Evolutionary conservation across 1,284 basidiomycete genomes (phyloP).

Genomic region (Puccinia polysora): DNA sequence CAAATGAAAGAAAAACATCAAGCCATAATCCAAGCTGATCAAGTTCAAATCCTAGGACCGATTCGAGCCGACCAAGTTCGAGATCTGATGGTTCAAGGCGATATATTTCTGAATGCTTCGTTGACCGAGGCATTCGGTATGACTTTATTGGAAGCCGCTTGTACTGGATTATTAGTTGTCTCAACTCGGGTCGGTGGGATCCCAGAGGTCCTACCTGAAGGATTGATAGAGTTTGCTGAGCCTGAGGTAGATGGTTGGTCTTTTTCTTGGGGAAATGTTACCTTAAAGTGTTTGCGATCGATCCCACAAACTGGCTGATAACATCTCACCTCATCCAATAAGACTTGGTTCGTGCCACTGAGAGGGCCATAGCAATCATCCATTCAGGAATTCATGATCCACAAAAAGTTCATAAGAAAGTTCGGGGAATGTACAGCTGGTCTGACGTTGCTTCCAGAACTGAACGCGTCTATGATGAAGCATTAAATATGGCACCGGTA

Average conservation of each 20-base stretch:
- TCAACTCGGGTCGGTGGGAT: slow-evolving; percentile 91
- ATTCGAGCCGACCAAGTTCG: slow-evolving; percentile 76
- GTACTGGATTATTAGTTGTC: slow-evolving; percentile 87
- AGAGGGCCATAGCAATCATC: slow-evolving; percentile 71
- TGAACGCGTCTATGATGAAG: slow-evolving; percentile 72
- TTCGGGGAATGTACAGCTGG: slow-evolving; percentile 85
- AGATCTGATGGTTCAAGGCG: slow-evolving; percentile 71
- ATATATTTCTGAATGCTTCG: slow-evolving; percentile 92
- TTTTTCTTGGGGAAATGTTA: too few relatives aligned
- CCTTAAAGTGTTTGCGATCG: too few relatives aligned
- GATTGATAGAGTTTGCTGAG: slow-evolving; percentile 88
- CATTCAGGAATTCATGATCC: slow-evolving; percentile 70
- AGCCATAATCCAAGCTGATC: slow-evolving; percentile 67
- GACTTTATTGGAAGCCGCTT: slow-evolving; percentile 91
- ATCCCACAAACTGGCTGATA: too few relatives aligned
- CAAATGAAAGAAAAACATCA: slow-evolving; percentile 87
- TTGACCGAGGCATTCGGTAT: slow-evolving; percentile 97
- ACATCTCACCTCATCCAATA: slow-evolving; percentile 12
- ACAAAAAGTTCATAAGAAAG: slow-evolving; percentile 67
- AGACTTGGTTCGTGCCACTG: slow-evolving; percentile 81
- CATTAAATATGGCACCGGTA: slow-evolving; percentile 61
- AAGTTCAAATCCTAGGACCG: slow-evolving; percentile 79
- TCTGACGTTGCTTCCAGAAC: slow-evolving; percentile 70
- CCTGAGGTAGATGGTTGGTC: slow-evolving; percentile 71
- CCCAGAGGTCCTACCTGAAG: slow-evolving; percentile 85